Evolutionary conservation across 768 basidiomycete genomes (phyloP).

Genomic region (Macrolepiota fuliginosa): DNA sequence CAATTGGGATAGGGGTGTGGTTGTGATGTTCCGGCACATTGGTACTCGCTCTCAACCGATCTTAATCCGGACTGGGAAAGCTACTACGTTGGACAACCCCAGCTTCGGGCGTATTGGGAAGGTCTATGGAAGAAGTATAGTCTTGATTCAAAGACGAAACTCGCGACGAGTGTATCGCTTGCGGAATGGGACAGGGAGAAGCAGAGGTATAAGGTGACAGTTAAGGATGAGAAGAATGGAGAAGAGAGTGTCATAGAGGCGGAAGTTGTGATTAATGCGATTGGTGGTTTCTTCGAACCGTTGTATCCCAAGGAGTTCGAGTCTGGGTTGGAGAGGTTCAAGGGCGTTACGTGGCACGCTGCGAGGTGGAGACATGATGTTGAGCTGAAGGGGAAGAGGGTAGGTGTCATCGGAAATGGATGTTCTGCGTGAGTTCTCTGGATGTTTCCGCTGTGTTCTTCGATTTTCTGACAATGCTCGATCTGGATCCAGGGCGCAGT

Average conservation of each 20-base stretch:
- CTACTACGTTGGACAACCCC: conserved; percentile 45
- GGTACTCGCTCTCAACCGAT: conserved; percentile 55
- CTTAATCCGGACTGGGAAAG: conserved; percentile 51
- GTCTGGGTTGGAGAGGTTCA: conserved; percentile 40
- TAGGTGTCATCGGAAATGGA: conserved; percentile 65
- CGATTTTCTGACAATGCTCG: background rate
- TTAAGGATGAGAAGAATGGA: conserved; percentile 37
- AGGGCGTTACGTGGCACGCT: conserved; percentile 53
- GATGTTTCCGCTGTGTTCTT: conserved; percentile 4
- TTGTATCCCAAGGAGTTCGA: conserved; percentile 41
- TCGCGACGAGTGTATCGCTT: conserved; percentile 36
- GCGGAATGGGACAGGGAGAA: conserved; percentile 44
- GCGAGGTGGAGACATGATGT: conserved; percentile 55
- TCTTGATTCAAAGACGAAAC: conserved; percentile 37
- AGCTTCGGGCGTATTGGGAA: conserved; percentile 51
- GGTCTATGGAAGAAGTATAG: conserved; percentile 42
- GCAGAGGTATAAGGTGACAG: conserved; percentile 39
- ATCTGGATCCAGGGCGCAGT: conserved; percentile 47
- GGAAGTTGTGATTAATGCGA: conserved; percentile 46
- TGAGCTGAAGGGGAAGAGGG: conserved; percentile 45
- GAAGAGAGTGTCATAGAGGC: conserved; percentile 33
- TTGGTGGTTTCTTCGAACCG: conserved; percentile 48
- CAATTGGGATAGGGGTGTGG: conserved; percentile 42
- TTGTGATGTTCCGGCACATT: conserved; percentile 53
- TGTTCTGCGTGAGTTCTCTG: conserved; percentile 47